Evolutionary conservation across 2,329 filamentous ascomycete species (phyloP).

Genomic region (Aspergillus bombycis): DNA sequence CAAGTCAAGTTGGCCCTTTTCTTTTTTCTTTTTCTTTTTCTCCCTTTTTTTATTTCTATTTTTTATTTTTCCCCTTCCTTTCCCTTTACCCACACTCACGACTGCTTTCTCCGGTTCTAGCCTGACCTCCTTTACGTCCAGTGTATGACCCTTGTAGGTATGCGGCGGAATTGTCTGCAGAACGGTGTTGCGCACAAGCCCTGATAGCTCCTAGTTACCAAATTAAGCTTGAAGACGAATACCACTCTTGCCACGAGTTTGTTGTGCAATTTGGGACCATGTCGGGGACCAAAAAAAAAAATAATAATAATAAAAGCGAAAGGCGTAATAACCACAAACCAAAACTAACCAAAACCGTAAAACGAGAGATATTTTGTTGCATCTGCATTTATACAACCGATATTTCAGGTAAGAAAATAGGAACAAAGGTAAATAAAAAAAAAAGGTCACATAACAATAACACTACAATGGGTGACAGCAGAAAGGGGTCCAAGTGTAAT

Average conservation of each 20-base stretch:
- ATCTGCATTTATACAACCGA: not conserved
- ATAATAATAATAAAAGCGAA: slow-evolving; percentile 4
- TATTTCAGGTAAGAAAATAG: slow-evolving; percentile 8
- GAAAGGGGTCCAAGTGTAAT: slow-evolving; percentile 31
- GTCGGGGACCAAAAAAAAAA: slow-evolving; percentile 30
- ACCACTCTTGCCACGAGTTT: slow-evolving; percentile 35
- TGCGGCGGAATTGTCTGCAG: slow-evolving; percentile 33
- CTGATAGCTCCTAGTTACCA: slow-evolving; percentile 25
- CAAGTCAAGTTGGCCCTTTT: slow-evolving; percentile 18
- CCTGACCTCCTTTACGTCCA: slow-evolving; percentile 27
- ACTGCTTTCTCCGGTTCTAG: slow-evolving; percentile 26
- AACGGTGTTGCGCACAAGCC: slow-evolving; percentile 24
- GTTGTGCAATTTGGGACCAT: slow-evolving; percentile 28
- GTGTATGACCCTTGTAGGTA: slow-evolving; percentile 26
- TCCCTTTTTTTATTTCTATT: not conserved
- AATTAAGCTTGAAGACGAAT: slow-evolving; percentile 27
- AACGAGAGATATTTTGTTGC: not conserved
- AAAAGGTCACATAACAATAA: not conserved
- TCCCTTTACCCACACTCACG: slow-evolving; percentile 17
- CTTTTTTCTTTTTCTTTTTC: slow-evolving; percentile 6
- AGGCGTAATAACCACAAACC: not conserved
- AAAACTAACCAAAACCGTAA: slow-evolving; percentile 1
- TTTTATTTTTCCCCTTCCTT: not conserved
- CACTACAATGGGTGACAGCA: slow-evolving; percentile 27
- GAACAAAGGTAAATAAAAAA: slow-evolving; percentile 7